These are phyloP conservation scores for Acer saccharum DNA, from an alignment of 345 rosid genomes.

Conservation along the genomic window DNA sequence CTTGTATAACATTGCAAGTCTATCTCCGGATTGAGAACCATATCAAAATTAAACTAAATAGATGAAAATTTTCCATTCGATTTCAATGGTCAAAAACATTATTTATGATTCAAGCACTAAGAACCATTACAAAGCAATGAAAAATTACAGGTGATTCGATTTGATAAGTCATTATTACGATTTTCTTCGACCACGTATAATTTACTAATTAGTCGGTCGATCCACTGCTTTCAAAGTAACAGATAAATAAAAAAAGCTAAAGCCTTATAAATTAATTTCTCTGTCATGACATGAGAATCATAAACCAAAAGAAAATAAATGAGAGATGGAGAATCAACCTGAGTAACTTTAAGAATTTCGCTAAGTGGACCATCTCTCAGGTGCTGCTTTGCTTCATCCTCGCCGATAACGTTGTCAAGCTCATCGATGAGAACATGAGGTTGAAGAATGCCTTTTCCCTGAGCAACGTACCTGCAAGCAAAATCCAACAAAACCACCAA, in stretches of 20 bases:
- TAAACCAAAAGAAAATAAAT: not conserved
- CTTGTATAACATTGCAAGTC: not conserved
- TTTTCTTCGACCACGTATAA: not conserved
- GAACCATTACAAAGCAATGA: not conserved
- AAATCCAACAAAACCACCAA: constrained; percentile 16
- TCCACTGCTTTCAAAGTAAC: not conserved
- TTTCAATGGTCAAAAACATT: not conserved
- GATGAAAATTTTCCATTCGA: not conserved
- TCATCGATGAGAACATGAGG: constrained; percentile 92
- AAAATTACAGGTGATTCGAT: not conserved
- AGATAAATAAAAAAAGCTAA: not conserved
- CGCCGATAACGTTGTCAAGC: constrained; percentile 58
- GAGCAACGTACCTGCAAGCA: constrained; percentile 79
- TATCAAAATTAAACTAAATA: not conserved
- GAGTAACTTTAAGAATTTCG: constrained; percentile 75
- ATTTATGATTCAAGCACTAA: not conserved
- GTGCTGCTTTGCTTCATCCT: constrained; percentile 45
- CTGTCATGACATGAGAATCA: not conserved
- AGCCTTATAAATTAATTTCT: constrained; percentile 1
- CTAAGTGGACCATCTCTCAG: constrained; percentile 75
- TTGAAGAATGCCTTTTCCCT: constrained; percentile 87
- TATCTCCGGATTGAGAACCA: not conserved
- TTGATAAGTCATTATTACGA: not conserved
- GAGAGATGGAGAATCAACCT: constrained; percentile 36
- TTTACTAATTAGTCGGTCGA: not conserved